Evolutionary conservation across 1,284 basidiomycete genomes (phyloP).

Genomic region (Paramarasmius palmivorus): DNA sequence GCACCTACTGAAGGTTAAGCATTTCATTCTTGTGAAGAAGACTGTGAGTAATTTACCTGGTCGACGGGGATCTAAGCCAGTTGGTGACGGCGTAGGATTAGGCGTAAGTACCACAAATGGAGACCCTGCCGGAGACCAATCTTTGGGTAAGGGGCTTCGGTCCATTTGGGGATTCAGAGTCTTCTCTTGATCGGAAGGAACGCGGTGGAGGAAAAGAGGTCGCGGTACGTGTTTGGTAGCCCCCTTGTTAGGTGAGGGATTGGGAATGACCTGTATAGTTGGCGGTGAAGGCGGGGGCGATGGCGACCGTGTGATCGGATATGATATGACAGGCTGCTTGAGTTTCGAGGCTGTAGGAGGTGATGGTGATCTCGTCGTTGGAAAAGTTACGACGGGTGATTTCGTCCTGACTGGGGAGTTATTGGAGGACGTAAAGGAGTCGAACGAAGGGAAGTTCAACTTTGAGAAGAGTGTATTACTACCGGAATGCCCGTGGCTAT

Average conservation of each 20-base stretch:
- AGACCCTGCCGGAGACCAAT: slow-evolving; percentile 7
- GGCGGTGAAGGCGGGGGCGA: slow-evolving; percentile 8
- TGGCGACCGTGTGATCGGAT: slow-evolving; percentile 9
- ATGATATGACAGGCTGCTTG: slow-evolving; percentile 6
- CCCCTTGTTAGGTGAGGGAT: neutral
- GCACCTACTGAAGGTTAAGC: neutral
- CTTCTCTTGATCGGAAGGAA: slow-evolving; percentile 8
- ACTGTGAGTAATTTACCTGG: slow-evolving; percentile 4
- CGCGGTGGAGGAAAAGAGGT: slow-evolving; percentile 11
- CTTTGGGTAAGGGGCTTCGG: neutral
- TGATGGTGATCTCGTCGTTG: too few species aligned
- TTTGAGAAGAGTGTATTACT: neutral
- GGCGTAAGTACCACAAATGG: slow-evolving; percentile 12
- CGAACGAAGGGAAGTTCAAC: too few species aligned
- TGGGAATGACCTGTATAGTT: neutral
- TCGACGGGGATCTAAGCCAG: neutral
- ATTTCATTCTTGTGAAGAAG: neutral
- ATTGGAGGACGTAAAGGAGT: too few species aligned
- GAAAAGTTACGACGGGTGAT: too few species aligned
- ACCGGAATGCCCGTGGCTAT: slow-evolving; percentile 1
- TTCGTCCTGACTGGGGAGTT: too few species aligned
- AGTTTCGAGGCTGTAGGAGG: too few species aligned
- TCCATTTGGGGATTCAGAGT: neutral
- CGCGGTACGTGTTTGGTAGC: neutral
- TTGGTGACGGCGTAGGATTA: neutral